Evolutionary conservation across 345 rosid genomes (phyloP).

Genomic region (Populus nigra): DNA sequence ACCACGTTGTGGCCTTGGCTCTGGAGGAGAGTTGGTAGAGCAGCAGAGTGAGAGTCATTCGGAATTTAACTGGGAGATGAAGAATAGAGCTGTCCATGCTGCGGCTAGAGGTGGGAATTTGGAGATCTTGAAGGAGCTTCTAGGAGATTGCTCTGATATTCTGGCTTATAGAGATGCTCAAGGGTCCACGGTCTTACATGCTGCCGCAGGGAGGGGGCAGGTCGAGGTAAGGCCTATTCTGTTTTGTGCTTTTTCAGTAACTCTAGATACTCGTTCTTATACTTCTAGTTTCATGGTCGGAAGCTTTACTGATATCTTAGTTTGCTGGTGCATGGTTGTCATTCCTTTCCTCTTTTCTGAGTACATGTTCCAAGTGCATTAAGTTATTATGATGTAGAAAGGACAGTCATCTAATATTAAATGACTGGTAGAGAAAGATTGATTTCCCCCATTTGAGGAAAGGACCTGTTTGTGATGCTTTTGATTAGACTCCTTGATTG

Average conservation of each 20-base stretch:
- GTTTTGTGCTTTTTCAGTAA: neutral
- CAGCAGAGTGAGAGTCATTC: constrained; percentile 35
- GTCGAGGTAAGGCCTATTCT: constrained; percentile 48
- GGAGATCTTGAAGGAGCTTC: constrained; percentile 52
- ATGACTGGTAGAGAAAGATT: neutral
- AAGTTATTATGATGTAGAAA: neutral
- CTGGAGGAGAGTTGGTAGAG: constrained; percentile 33
- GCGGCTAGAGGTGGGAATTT: constrained; percentile 89
- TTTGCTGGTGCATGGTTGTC: neutral
- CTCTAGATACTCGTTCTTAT: neutral
- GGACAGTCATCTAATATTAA: neutral
- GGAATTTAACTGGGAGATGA: constrained; percentile 60
- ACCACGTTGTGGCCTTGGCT: constrained; percentile 34
- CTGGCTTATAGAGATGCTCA: constrained; percentile 50
- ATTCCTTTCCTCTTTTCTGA: neutral
- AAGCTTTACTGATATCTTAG: neutral
- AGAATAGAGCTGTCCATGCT: constrained; percentile 81
- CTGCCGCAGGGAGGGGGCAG: constrained; percentile 83
- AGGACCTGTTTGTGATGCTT: neutral
- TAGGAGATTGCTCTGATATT: constrained; percentile 42
- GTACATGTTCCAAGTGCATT: neutral
- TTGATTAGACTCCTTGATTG: neutral
- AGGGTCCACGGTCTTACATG: constrained; percentile 73
- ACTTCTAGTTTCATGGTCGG: neutral
- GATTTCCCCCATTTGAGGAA: neutral